These are phyloP conservation scores for Lentithecium fluviatile DNA, from an alignment of 495 filamentous ascomycete species.

Conservation along the genomic window DNA sequence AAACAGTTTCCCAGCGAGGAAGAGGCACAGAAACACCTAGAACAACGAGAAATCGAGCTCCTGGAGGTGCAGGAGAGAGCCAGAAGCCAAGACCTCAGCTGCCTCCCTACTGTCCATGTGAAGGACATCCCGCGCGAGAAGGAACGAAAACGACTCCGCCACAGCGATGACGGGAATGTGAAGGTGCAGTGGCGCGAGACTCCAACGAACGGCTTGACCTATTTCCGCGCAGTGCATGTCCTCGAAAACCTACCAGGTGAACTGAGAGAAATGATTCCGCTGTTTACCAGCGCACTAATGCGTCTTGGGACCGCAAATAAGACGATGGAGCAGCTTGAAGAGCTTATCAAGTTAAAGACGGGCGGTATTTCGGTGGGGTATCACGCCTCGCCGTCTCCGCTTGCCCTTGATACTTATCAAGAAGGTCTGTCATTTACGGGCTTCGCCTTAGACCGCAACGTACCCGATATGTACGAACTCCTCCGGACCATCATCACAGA, in stretches of 20 bases:
- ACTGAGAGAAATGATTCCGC: conserved; percentile 76
- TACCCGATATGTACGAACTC: conserved; percentile 86
- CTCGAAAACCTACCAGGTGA: conserved; percentile 81
- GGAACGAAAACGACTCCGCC: conserved; percentile 65
- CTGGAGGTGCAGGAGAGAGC: conserved; percentile 79
- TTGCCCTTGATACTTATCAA: conserved; percentile 62
- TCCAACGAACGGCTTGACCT: conserved; percentile 92
- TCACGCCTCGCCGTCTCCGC: conserved; percentile 71
- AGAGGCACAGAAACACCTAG: conserved; percentile 66
- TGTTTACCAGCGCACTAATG: conserved; percentile 92
- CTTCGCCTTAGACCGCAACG: conserved; percentile 82
- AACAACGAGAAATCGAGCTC: conserved; percentile 74
- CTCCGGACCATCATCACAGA: conserved; percentile 75
- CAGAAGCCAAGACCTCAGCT: conserved; percentile 77
- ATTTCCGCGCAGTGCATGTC: conserved; percentile 84
- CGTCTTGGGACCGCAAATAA: conserved; percentile 81
- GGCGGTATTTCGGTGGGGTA: conserved; percentile 84
- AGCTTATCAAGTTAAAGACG: conserved; percentile 92
- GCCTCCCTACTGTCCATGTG: conserved; percentile 81
- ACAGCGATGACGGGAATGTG: conserved; percentile 63
- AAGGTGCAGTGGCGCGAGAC: conserved; percentile 88
- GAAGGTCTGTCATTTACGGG: conserved; percentile 84
- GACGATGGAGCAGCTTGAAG: conserved; percentile 92
- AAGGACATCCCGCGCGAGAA: conserved; percentile 81
- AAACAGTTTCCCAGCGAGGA: conserved; percentile 67